Evolutionary conservation across 2,329 filamentous ascomycete genomes (phyloP), one percentile per base, ranked within the genome.

Genomic region (Trichoderma atroviride): DNA sequence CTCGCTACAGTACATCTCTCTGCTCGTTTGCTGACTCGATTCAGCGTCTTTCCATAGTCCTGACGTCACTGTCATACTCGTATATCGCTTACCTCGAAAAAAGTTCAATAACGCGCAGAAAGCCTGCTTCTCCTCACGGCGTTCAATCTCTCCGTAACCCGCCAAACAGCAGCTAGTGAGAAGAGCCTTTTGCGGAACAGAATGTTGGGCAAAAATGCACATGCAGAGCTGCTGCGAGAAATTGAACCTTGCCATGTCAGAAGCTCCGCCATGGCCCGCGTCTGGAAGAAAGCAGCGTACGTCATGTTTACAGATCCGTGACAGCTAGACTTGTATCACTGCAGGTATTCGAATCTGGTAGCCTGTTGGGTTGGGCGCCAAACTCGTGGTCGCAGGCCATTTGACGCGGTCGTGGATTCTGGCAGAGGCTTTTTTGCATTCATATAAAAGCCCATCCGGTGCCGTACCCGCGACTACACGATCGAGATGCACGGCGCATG

Each of bases 221-320:
- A 67, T 67, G 63, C 63, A 59, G 40, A 52, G 63, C 14, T 59
- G 55, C 63, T 67, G 40, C 55, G 63, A 67, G 63, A 35, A 52
- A 50, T 24, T 22, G 47, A 50, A 58, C 53, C 63, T 9, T 50
- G 63, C 63, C 56, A 66, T n/a, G 63, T 58, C 63, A 37, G 52
- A 66, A 67, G 55, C 63, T 58, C 63, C 40, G 63, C 63, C 63
- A 59, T 67, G 37, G 63, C 55, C 53, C 55, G 63, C 29, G 27
- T 40, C 19, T 40, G n/a, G 50, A 37, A 11, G 33, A n/a, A 19
- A 24, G 58, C 63, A 55, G 58, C 63, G 63, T 67, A 67, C 63
- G 63, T 67, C 63, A 67, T 67, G 40, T 58, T 63, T 63, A 63
- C 60, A 33, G 60, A 19, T 35, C 43, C 60, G 43, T 67, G 63